A percentile compares a stretch with the other conserved stretches of the same genome.
Evolutionary conservation across 2,329 filamentous ascomycete genomes (phyloP).

Genomic region (Epichloe uncinata): DNA sequence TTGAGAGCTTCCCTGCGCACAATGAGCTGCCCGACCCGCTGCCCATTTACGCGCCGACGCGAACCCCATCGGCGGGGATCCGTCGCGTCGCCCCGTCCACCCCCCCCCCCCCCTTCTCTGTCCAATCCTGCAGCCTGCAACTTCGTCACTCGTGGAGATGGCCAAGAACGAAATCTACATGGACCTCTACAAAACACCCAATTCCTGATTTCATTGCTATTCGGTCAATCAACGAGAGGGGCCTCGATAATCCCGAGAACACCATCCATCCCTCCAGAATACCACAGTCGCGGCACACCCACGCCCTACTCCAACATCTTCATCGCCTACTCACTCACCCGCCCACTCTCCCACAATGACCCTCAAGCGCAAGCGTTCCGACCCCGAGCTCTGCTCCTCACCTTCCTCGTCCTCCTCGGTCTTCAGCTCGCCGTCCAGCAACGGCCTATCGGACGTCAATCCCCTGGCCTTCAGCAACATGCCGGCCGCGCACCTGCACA

Average conservation of each 20-base stretch:
- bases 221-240: too few species aligned
- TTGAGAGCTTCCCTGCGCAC: too few species aligned
- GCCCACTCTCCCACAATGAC: slow-evolving; percentile 25
- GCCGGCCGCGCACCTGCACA: slow-evolving; percentile 30
- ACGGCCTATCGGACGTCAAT: slow-evolving; percentile 20
- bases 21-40: not conserved
- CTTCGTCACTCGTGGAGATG: too few species aligned
- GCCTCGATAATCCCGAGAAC: too few species aligned
- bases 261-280: too few species aligned
- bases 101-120: not conserved
- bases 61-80: not conserved
- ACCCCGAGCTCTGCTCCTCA: slow-evolving; percentile 39
- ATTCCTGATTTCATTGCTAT: too few species aligned
- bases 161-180: too few species aligned
- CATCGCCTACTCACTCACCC: not conserved
- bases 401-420: slow-evolving; percentile 29
- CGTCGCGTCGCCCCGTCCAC: not conserved
- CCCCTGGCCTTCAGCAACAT: slow-evolving; percentile 15
- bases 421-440: slow-evolving; percentile 13
- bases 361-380: slow-evolving; percentile 51
- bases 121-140: not conserved
- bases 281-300: too few species aligned
- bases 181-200: not conserved
- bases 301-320: too few species aligned
- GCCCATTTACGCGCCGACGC: not conserved